Percentiles rank a stretch among this genome's conserved stretches.
phyloP scores from a whole-genome alignment of 2,329 filamentous ascomycete species.

The Akanthomyces dipterigenus region DNA sequence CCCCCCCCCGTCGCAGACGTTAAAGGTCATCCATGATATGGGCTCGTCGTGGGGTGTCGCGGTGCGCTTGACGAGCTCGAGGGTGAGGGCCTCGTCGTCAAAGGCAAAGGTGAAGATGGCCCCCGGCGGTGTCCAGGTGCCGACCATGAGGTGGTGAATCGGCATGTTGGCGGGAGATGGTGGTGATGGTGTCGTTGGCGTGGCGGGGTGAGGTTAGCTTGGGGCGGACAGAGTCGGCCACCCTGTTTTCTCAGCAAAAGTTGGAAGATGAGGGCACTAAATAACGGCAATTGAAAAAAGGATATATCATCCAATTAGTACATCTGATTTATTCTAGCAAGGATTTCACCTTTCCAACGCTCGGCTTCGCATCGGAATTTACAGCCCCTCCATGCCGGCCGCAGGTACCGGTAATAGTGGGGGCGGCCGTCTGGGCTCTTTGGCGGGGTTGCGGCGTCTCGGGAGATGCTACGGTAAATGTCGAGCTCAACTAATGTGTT shows the following conservation, averaged over 20 bases:
- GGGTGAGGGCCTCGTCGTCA: slow-evolving; percentile 69
- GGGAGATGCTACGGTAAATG: slow-evolving; percentile 29
- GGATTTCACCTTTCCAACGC: too few species aligned
- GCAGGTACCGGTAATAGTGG: background rate
- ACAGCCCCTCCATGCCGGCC: background rate
- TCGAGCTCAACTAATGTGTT: background rate
- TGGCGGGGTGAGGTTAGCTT: background rate
- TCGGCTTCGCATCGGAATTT: background rate
- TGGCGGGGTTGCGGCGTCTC: slow-evolving; percentile 58
- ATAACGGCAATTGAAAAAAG: too few species aligned
- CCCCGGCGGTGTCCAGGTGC: slow-evolving; percentile 84
- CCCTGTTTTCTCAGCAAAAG: too few species aligned
- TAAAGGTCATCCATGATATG: slow-evolving; percentile 91
- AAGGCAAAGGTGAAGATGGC: slow-evolving; percentile 87
- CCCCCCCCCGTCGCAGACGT: slow-evolving; percentile 59
- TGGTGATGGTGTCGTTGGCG: background rate
- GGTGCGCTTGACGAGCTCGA: slow-evolving; percentile 72
- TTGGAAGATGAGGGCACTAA: too few species aligned
- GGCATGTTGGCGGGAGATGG: slow-evolving; percentile 47
- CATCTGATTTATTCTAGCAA: too few species aligned
- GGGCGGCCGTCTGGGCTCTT: slow-evolving; percentile 59
- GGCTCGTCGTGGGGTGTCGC: slow-evolving; percentile 77
- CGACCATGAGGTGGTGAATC: slow-evolving; percentile 81
- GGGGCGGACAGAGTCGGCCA: background rate
- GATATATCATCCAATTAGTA: too few species aligned